Conservation (phyloP, 441 rosid species). For the Jatropha podagrica region DNA sequence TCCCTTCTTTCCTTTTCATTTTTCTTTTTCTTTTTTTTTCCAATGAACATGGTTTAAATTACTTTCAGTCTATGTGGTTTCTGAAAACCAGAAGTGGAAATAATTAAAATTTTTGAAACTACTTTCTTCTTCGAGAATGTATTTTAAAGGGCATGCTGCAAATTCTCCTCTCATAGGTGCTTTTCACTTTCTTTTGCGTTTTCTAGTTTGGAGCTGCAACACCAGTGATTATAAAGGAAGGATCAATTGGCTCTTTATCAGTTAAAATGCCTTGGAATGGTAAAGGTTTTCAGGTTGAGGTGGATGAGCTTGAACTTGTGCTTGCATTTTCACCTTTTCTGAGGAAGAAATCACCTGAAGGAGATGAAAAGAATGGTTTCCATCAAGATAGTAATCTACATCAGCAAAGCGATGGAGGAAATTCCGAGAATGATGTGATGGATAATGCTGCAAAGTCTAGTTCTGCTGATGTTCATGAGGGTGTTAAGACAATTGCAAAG, state of each 20-base stretch:
- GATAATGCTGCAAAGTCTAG: conserved; percentile 43
- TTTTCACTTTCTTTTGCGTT: conserved; percentile 14
- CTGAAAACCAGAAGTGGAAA: background rate
- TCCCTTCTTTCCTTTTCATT: background rate
- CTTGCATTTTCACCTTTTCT: conserved; percentile 60
- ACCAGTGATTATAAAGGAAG: conserved; percentile 78
- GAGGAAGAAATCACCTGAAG: conserved; percentile 30
- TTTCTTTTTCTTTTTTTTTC: background rate
- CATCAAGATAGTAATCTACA: conserved; percentile 34
- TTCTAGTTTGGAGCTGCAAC: conserved; percentile 65
- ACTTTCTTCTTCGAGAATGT: background rate
- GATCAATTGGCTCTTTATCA: conserved; percentile 84
- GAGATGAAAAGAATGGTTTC: conserved; percentile 34
- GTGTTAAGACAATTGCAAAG: conserved; percentile 97
- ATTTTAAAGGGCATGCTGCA: background rate
- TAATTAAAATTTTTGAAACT: background rate
- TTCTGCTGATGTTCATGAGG: conserved; percentile 84
- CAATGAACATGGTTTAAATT: background rate
- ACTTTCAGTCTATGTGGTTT: background rate
- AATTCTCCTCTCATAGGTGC: conserved; percentile 3
- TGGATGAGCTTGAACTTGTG: conserved; percentile 90
- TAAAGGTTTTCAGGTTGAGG: conserved; percentile 83
- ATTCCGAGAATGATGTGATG: conserved; percentile 38
- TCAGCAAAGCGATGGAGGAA: conserved; percentile 36
- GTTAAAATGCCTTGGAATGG: conserved; percentile 89